Evolutionary conservation across 352 stramenopile genomes (phyloP).

Genomic region (Phytophthora hybrid): DNA sequence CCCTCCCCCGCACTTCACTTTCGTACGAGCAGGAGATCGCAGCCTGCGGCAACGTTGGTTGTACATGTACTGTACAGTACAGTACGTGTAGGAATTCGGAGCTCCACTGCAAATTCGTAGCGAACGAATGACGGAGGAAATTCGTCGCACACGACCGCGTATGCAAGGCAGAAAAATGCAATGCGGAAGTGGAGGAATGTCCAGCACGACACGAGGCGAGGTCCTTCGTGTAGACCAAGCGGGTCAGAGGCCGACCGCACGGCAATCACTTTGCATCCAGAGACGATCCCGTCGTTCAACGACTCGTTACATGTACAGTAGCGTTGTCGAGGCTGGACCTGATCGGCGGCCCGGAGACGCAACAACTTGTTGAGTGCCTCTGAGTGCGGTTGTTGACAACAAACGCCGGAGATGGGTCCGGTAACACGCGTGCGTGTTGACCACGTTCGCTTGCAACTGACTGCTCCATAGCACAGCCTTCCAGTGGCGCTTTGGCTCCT

Average conservation of each 20-base stretch:
- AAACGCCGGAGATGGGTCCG: slow-evolving; percentile 15
- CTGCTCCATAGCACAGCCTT: slow-evolving; percentile 13
- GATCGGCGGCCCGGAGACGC: slow-evolving; percentile 4
- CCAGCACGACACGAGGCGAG: no score
- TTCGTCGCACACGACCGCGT: background rate
- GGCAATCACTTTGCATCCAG: slow-evolving; percentile 19
- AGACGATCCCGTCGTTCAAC: slow-evolving; percentile 19
- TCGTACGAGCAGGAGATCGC: background rate
- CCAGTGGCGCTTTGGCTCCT: background rate
- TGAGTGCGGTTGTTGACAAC: slow-evolving; percentile 2
- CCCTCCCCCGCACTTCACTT: slow-evolving; percentile 1
- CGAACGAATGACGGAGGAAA: slow-evolving; percentile 13
- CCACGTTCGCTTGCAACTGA: background rate
- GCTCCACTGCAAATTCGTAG: slow-evolving; percentile 13
- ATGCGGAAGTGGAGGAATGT: slow-evolving; percentile 4
- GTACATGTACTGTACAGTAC: no score
- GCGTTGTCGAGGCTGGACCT: slow-evolving; percentile 7
- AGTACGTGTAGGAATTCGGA: background rate
- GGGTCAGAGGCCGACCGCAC: slow-evolving; percentile 7
- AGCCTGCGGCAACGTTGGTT: background rate
- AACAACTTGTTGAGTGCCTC: slow-evolving; percentile 23
- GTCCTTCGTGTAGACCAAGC: background rate
- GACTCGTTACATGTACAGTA: no score
- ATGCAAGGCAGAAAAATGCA: slow-evolving; percentile 1
- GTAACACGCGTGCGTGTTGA: slow-evolving; percentile 13